Base-by-base conservation (phyloP, 1,139 yeast species). In the Kodamaea plutei region DNA sequence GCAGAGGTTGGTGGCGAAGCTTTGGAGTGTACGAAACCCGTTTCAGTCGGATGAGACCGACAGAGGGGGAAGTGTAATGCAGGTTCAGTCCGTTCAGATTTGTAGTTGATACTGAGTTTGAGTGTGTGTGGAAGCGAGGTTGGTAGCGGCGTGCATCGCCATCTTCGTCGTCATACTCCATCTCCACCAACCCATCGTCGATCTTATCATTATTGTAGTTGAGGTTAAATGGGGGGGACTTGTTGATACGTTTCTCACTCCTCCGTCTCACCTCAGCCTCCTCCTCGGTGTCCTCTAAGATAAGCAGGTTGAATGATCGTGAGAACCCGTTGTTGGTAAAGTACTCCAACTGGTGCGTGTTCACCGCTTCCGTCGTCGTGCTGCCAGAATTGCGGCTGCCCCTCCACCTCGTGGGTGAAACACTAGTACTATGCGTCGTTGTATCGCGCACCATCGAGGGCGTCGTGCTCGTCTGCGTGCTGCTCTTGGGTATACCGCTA, bases 161-260 rank as follows among this genome's bases (percentile, higher is more conserved):
- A 12, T 29, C 18, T 8, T 25, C 35, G 3, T 30, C 36, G 11
- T 34, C 33, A 12, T 28, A 31, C 11, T 36, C 39, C 25, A 32
- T 13, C 12, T 33, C 31, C 8, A 31, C 52, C 22, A 43, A 31
- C 25, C 35, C 44, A 17, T 49, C 54, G 29, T 58, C 61, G 2
- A 56, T 50, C 21, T 46, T 48, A 27, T 56, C 63, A 26, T 45
- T 46, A 30, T 48, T 47, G n/a, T 40, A 41, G 25, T 55, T 63
- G 30, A 63, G 53, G 37, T 63, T 64, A 44, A 66, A 66, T 1
- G 71, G 70, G n/a, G 72, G 73, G 8, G 69, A 61, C 38, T 64
- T 64, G 40, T 61, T 63, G 27, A 64, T 48, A n/a, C n/a, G n/a
- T 16, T 44, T 49, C 36, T 47, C 51, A 35, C 44, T 44, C 30